Conservation (phyloP, 208 protist species). For the Vickermania ingenoplastis region DNA sequence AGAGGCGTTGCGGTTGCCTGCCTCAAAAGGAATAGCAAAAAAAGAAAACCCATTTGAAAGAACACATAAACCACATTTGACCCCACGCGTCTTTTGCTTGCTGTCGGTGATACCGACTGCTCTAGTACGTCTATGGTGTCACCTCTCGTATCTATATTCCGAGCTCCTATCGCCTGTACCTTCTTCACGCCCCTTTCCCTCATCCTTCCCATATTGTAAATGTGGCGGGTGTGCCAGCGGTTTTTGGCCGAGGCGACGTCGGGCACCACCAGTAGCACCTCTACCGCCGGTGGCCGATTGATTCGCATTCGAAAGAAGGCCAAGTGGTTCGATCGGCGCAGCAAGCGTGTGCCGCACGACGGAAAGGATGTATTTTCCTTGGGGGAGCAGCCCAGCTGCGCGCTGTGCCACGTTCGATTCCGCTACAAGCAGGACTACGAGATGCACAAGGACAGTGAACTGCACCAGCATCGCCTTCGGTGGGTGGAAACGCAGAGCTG, state of each 20-base stretch:
- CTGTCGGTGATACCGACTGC: no score
- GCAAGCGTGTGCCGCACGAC: constrained; percentile 73
- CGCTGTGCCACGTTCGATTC: constrained; percentile 82
- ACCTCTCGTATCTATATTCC: no score
- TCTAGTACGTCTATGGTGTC: no score
- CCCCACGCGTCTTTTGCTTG: no score
- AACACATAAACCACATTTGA: no score
- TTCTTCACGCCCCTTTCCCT: no score
- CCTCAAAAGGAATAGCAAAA: no score
- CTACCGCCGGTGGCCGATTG: constrained; percentile 59
- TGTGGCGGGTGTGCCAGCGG: constrained; percentile 25
- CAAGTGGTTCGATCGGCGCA: constrained; percentile 83
- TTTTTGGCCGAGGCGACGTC: constrained; percentile 59
- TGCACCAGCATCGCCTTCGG: constrained; percentile 72
- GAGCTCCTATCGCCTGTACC: no score
- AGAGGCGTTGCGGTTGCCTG: no score
- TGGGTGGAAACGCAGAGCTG: constrained; percentile 84
- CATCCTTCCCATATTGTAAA: no score
- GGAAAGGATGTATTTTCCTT: constrained; percentile 82
- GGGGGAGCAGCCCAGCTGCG: constrained; percentile 82
- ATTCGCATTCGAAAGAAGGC: constrained; percentile 86
- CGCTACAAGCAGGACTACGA: constrained; percentile 89
- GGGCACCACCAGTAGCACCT: constrained; percentile 70
- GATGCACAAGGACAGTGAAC: constrained; percentile 83
- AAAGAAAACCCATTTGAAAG: no score